These are phyloP conservation scores for Naganishia sp. DNA, from an alignment of 1,284 basidiomycete genomes.

Conservation along the genomic window DNA sequence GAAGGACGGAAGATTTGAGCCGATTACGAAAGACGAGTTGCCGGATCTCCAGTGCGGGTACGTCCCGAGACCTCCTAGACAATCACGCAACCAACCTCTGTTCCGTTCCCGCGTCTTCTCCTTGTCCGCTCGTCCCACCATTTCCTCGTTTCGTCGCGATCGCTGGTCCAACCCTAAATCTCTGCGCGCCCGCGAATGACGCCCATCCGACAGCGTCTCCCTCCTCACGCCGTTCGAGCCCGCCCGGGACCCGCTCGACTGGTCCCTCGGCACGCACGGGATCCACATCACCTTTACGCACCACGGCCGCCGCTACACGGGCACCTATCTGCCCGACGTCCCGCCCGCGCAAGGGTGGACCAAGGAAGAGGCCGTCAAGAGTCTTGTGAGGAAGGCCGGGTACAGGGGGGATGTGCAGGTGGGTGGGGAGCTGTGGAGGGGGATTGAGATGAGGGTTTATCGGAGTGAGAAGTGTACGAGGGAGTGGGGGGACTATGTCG, in stretches of 20 bases:
- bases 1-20: conserved; percentile 34
- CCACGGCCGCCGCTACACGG: conserved; percentile 69
- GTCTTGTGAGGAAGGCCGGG: conserved; percentile 88
- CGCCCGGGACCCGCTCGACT: conserved; percentile 81
- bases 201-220: conserved; percentile 65
- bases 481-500: conserved; percentile 73
- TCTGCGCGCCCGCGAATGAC: too few species aligned
- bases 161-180: conserved; percentile 2
- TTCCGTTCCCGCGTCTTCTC: too few species aligned
- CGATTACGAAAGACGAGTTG: conserved; percentile 65
- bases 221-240: conserved; percentile 90
- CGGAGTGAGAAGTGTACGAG: conserved; percentile 74
- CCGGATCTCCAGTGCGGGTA: conserved; percentile 60
- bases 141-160: not conserved
- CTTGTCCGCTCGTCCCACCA: not conserved
- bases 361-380: conserved; percentile 82
- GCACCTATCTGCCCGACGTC: conserved; percentile 94
- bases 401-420: conserved; percentile 69
- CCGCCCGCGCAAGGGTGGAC: conserved; percentile 91
- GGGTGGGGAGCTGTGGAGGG: conserved; percentile 71
- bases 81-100: too few species aligned
- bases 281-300: conserved; percentile 83
- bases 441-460: conserved; percentile 78
- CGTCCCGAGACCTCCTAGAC: not conserved
- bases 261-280: conserved; percentile 88